phyloP scores from a whole-genome alignment of 2,329 filamentous ascomycete species.

The Grosmannia huntii region DNA sequence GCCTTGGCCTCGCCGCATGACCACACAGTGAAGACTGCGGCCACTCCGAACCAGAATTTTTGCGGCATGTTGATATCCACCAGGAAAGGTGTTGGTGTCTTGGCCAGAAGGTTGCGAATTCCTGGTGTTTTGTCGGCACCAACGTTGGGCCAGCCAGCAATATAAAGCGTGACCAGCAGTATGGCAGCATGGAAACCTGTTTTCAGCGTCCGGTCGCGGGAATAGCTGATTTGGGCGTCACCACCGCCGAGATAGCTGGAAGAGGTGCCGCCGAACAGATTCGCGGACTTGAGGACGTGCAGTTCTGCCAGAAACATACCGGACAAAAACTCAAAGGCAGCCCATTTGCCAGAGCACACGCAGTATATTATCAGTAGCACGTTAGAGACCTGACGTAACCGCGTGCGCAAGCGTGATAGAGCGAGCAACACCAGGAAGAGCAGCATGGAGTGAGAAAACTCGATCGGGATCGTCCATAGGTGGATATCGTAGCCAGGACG shows the following conservation, averaged over 20 bases:
- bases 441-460: conserved; percentile 32
- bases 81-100: conserved; percentile 22
- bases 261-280: background rate
- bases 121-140: conserved; percentile 20
- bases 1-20: conserved; percentile 22
- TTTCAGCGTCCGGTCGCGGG: background rate
- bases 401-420: conserved; percentile 21
- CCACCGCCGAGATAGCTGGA: too few relatives aligned
- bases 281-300: conserved; percentile 21
- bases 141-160: conserved; percentile 28
- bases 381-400: conserved; percentile 18
- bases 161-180: conserved; percentile 8
- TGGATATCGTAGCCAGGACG: conserved; percentile 28
- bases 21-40: conserved; percentile 24
- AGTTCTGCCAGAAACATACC: conserved; percentile 33
- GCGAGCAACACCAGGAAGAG: conserved; percentile 27
- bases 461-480: conserved; percentile 36
- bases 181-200: conserved; percentile 7
- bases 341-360: conserved; percentile 26
- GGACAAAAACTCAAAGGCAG: conserved; percentile 30
- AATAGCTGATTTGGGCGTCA: background rate
- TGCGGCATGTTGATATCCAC: conserved; percentile 15
- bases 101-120: conserved; percentile 18
- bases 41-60: conserved; percentile 25
- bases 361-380: conserved; percentile 25